Conservation (phyloP, 257 asterid species). For the Forsythia suspensa region DNA sequence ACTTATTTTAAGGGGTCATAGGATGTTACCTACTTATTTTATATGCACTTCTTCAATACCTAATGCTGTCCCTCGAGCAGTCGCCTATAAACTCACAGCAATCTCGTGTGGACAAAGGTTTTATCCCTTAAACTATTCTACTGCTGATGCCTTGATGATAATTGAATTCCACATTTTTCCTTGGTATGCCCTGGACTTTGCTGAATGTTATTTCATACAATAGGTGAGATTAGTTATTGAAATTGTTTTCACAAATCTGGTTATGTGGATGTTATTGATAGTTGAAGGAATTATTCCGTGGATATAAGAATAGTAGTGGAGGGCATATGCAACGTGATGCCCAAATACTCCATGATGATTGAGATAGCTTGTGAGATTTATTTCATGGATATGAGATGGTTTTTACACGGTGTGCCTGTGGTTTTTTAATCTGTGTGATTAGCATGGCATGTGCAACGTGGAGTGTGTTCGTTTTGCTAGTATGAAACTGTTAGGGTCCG, state of each 20-base stretch:
- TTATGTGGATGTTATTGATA: neutral
- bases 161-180: neutral
- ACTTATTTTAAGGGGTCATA: no score
- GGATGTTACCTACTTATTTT: neutral
- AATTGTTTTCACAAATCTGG: neutral
- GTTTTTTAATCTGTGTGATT: neutral
- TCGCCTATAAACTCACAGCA: neutral
- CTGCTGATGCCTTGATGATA: neutral
- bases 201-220: neutral
- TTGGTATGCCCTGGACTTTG: neutral
- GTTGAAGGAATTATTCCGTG: neutral
- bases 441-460: neutral
- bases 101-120: no score
- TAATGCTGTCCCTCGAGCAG: neutral
- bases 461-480: neutral
- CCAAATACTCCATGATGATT: neutral
- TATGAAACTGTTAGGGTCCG: neutral
- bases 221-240: neutral
- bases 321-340: neutral
- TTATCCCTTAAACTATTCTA: no score
- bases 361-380: neutral
- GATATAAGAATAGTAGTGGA: neutral
- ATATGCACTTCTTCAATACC: no score
- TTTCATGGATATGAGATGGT: neutral
- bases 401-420: neutral